phyloP scores from a whole-genome alignment of 1,284 basidiomycete species.

The Jaminaea rosea region DNA sequence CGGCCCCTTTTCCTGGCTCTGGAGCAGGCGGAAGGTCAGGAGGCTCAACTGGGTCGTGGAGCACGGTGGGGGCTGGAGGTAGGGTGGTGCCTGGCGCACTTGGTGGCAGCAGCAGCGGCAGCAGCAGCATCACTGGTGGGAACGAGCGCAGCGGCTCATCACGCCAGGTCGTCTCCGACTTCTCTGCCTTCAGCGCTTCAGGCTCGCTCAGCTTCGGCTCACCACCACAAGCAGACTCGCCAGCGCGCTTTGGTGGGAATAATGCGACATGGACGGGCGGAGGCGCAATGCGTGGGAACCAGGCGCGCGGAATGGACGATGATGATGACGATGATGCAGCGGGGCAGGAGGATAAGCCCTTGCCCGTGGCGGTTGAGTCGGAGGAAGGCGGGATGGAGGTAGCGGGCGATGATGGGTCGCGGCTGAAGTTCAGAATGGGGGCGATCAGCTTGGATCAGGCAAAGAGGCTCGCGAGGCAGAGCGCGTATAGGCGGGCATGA shows the following conservation, averaged over 20 bases:
- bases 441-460: conserved; percentile 38
- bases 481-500: conserved; percentile 25
- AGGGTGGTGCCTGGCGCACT: no score
- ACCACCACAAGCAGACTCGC: no score
- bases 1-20: no score
- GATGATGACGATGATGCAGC: conserved; percentile 24
- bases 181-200: conserved; percentile 9
- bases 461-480: conserved; percentile 26
- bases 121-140: no score
- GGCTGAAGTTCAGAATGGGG: conserved; percentile 34
- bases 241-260: not conserved
- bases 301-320: conserved; percentile 11
- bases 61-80: no score
- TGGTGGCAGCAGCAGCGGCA: no score
- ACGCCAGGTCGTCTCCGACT: conserved; percentile 32
- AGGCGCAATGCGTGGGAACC: no score
- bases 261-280: no score
- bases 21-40: no score
- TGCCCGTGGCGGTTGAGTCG: conserved; percentile 17
- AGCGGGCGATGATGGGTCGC: conserved; percentile 41
- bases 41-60: no score
- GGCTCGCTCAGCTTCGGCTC: no score
- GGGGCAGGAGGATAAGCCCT: conserved; percentile 9
- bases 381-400: conserved; percentile 31
- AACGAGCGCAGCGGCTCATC: no score